phyloP scores from a whole-genome alignment of 768 basidiomycete genomes.

The Leccinum pellstonianum region DNA sequence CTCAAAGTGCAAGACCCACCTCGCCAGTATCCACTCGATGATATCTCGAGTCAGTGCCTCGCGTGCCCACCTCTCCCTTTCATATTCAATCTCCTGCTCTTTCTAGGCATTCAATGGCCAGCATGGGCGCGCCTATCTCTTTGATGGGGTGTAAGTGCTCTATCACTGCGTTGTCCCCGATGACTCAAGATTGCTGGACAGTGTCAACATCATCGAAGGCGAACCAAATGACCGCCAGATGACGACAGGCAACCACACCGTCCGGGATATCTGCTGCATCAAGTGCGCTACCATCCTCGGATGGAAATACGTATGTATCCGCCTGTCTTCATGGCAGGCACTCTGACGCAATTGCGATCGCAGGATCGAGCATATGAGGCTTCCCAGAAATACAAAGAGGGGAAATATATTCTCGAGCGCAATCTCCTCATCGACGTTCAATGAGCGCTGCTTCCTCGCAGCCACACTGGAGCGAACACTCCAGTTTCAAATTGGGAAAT shows the following conservation, averaged over 20 bases:
- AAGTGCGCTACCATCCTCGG: conserved; percentile 87
- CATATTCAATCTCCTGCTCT: conserved; percentile 13
- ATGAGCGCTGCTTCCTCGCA: conserved; percentile 37
- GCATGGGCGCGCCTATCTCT: conserved; percentile 93
- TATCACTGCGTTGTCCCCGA: conserved; percentile 11
- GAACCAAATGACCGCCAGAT: conserved; percentile 89
- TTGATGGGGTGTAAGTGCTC: conserved; percentile 81
- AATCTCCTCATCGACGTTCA: conserved; percentile 86
- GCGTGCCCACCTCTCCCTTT: background rate
- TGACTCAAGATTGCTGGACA: conserved; percentile 32
- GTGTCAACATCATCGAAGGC: conserved; percentile 90
- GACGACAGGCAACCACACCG: conserved; percentile 96
- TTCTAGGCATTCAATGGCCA: conserved; percentile 93
- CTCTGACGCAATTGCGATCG: conserved; percentile 7
- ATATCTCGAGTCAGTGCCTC: conserved; percentile 69
- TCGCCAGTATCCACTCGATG: conserved; percentile 90
- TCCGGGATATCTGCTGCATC: conserved; percentile 91
- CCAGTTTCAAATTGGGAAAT: conserved; percentile 10
- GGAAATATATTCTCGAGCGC: conserved; percentile 96
- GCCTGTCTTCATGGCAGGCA: background rate
- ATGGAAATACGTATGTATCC: conserved; percentile 88
- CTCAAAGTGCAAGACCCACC: conserved; percentile 81
- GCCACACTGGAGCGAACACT: conserved; percentile 3
- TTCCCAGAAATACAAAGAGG: conserved; percentile 97
- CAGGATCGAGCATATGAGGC: conserved; percentile 91